Percentiles rank a stretch among this genome's conserved stretches.
Conservation (phyloP, 495 filamentous ascomycete species). For the Penicillium steckii region DNA sequence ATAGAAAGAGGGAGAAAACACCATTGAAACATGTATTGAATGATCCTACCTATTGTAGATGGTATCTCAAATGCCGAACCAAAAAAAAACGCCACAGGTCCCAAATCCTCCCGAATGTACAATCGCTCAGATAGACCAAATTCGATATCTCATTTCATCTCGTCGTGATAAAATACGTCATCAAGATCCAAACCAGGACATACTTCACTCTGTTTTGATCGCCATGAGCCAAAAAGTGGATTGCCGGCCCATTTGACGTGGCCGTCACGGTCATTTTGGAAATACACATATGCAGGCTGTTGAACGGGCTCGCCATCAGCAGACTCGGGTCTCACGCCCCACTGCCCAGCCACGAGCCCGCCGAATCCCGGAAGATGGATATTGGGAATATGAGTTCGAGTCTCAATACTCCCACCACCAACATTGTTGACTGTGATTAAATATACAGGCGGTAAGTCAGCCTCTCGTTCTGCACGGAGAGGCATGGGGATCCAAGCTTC, state of each 20-base stretch:
- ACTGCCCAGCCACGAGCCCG: conserved; percentile 31
- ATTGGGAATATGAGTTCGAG: conserved; percentile 44
- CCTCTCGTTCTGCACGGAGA: conserved; percentile 36
- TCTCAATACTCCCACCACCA: conserved; percentile 35
- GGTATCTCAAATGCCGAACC: background rate
- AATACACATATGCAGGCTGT: conserved; percentile 43
- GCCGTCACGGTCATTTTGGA: conserved; percentile 40
- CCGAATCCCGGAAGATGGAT: conserved; percentile 37
- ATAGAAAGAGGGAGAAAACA: background rate
- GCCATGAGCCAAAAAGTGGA: conserved; percentile 41
- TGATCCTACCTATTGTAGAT: background rate
- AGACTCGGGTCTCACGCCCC: conserved; percentile 14
- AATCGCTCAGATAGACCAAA: conserved; percentile 5
- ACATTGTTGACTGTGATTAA: conserved; percentile 45
- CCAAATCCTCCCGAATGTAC: conserved; percentile 1
- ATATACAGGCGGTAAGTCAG: conserved; percentile 37
- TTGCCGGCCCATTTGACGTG: conserved; percentile 35
- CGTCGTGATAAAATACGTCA: conserved; percentile 16
- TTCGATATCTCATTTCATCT: conserved; percentile 15
- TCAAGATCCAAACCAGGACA: conserved; percentile 40
- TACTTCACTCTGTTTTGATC: conserved; percentile 35
- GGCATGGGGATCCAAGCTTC: conserved; percentile 46
- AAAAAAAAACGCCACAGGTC: conserved; percentile 9
- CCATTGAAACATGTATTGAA: background rate
- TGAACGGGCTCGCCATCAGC: conserved; percentile 10